Evolutionary conservation across 2,329 filamentous ascomycete genomes (phyloP).

Genomic region (Aspergillus oerlinghausenensis): DNA sequence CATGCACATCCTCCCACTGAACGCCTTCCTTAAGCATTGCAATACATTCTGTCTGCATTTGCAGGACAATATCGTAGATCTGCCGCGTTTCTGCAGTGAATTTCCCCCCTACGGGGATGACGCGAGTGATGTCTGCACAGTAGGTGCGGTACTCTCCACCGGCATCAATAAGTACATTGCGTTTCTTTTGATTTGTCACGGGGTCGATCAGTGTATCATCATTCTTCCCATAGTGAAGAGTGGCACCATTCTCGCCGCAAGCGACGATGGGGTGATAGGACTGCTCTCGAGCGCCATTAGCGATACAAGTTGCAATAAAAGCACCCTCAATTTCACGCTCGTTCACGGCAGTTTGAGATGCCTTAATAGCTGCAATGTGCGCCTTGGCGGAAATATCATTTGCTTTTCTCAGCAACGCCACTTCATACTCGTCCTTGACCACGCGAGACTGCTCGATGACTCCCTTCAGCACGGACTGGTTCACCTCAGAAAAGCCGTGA

Average conservation of each 20-base stretch:
- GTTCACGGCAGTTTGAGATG: conserved; percentile 60
- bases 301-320: conserved; percentile 69
- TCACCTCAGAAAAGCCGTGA: conserved; percentile 62
- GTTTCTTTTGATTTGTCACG: conserved; percentile 42
- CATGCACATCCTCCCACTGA: conserved; percentile 67
- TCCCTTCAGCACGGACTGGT: conserved; percentile 56
- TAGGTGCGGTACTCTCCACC: conserved; percentile 83
- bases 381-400: conserved; percentile 74
- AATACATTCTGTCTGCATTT: conserved; percentile 77
- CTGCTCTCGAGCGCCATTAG: conserved; percentile 68
- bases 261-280: conserved; percentile 89
- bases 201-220: conserved; percentile 61
- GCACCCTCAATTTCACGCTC: conserved; percentile 80
- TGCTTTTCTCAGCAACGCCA: conserved; percentile 74
- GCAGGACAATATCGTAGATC: conserved; percentile 72
- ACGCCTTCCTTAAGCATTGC: conserved; percentile 63
- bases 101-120: conserved; percentile 69
- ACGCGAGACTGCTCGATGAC: conserved; percentile 79
- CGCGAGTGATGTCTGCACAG: conserved; percentile 84
- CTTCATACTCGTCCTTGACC: conserved; percentile 80
- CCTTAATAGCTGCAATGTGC: conserved; percentile 67
- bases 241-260: conserved; percentile 74
- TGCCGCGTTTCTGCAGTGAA: conserved; percentile 66
- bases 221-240: conserved; percentile 82
- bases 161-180: conserved; percentile 79